A percentile compares a stretch with the other conserved stretches of the same genome.
Evolutionary conservation across 352 stramenopile species (phyloP).

Genomic region (Globisporangium solare): DNA sequence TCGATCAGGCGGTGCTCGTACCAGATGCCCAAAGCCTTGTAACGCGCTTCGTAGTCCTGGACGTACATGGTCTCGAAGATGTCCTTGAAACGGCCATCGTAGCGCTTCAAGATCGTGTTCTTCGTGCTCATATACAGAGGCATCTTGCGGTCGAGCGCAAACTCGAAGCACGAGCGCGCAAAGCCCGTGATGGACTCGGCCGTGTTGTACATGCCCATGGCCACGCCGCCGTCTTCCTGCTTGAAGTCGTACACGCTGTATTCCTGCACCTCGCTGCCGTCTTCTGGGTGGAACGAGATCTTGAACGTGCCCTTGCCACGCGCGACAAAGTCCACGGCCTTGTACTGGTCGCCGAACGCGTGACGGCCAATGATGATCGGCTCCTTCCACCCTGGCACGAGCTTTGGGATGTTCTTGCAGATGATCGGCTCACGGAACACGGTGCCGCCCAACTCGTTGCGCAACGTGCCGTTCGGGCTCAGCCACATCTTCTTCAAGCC

Average conservation of each 20-base stretch:
- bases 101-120: slow-evolving; percentile 90
- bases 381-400: slow-evolving; percentile 85
- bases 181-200: slow-evolving; percentile 74
- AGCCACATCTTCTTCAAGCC: slow-evolving; percentile 84
- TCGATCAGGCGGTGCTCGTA: slow-evolving; percentile 88
- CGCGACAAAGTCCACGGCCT: slow-evolving; percentile 78
- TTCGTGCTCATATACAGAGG: slow-evolving; percentile 87
- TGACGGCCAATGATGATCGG: slow-evolving; percentile 85
- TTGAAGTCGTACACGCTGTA: slow-evolving; percentile 87
- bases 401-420: slow-evolving; percentile 78
- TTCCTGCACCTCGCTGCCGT: slow-evolving; percentile 41
- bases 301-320: slow-evolving; percentile 68
- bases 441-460: slow-evolving; percentile 81
- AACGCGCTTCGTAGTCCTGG: slow-evolving; percentile 69
- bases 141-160: slow-evolving; percentile 56
- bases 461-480: slow-evolving; percentile 82
- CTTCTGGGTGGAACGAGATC: slow-evolving; percentile 66
- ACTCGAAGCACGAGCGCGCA: slow-evolving; percentile 61
- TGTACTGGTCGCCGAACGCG: slow-evolving; percentile 89
- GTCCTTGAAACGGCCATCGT: slow-evolving; percentile 87
- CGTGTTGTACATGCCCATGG: slow-evolving; percentile 90
- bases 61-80: slow-evolving; percentile 88
- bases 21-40: slow-evolving; percentile 64
- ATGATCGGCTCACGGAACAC: slow-evolving; percentile 89
- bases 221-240: slow-evolving; percentile 55